These are phyloP conservation scores for Talaromyces sp. DNA, from an alignment of 2,329 filamentous ascomycete genomes.

Conservation along the genomic window DNA sequence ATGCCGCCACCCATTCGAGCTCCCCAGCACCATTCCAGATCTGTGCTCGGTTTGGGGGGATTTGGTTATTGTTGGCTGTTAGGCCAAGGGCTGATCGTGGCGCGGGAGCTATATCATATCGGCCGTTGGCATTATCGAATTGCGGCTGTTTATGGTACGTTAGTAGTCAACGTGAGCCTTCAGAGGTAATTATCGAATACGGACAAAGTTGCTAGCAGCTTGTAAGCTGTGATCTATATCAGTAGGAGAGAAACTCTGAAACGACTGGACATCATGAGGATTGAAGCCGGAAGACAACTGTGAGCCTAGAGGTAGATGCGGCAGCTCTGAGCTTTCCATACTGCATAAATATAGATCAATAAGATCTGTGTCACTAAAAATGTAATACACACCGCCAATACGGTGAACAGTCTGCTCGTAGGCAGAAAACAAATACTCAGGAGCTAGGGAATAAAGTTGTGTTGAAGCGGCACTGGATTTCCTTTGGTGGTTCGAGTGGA, in stretches of 20 bases:
- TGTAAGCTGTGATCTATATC: slow-evolving; percentile 22
- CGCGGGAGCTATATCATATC: slow-evolving; percentile 10
- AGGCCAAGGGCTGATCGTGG: slow-evolving; percentile 5
- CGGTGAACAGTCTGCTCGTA: background rate
- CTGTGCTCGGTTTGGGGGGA: slow-evolving; percentile 6
- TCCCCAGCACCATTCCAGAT: slow-evolving; percentile 16
- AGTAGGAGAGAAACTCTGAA: slow-evolving; percentile 27
- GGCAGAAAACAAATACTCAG: background rate
- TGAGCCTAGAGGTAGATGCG: slow-evolving; percentile 21
- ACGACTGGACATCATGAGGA: slow-evolving; percentile 25
- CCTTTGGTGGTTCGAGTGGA: background rate
- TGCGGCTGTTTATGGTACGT: background rate
- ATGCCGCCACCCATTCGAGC: slow-evolving; percentile 23
- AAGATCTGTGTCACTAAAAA: background rate
- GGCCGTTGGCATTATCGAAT: slow-evolving; percentile 16
- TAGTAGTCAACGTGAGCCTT: background rate
- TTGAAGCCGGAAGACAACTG: slow-evolving; percentile 24
- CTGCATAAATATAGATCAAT: background rate
- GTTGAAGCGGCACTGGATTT: slow-evolving; percentile 22
- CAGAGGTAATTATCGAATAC: background rate
- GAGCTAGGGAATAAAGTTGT: background rate
- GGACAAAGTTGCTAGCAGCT: slow-evolving; percentile 4
- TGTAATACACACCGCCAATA: background rate
- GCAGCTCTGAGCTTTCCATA: slow-evolving; percentile 29
- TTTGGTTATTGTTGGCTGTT: background rate